Evolutionary conservation across 805 yeast genomes (phyloP), one percentile per base, ranked within the genome.

Genomic region (Pichia gijzeniarum): DNA sequence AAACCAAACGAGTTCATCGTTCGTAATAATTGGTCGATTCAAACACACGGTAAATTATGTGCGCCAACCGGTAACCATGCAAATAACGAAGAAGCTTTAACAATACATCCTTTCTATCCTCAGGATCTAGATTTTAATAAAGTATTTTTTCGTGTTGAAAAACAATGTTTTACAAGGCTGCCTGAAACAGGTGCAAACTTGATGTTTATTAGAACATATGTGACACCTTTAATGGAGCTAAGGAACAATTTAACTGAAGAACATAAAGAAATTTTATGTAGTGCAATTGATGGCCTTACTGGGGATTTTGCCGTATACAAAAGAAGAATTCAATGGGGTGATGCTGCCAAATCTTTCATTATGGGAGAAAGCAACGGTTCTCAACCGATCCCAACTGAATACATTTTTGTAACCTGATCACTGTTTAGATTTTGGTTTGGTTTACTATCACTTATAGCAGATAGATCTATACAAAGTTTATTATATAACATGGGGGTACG

Each of bases 11-110:
- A 77, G 45, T 70, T 72, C 40, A 82, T 84, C 57, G 76, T 76
- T 48, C 70, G 93, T 47, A 72, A 71, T 53, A 85, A 85, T 50
- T 85, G 89, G 86, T 70, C 82, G 0, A 62, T 85, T 20, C 93
- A 85, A 57, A 70, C 79, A 1, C 85, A 80, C 54, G 65, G 70
- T 40, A 67, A 64, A 35, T 52, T 76, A n/a, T 70, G 68, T 47
- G 73, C 74, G 1, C 72, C 77, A 38, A 56, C 61, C 14, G 73
- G 70, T 7, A 65, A 68, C 35, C 79, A 77, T 48, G 64, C 63
- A 4, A 55, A 59, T 12, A 53, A 69, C 1, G 53, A 58, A 17
- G 69, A 69, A n/a, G 44, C 46, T 16, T 65, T 67, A 5, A 61
- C 52, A 6, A 64, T 71, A 25, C 59, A 63, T 14, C 57, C 63